Conservation (phyloP, 169 alveolate genomes). For the Plasmodium sp. region DNA sequence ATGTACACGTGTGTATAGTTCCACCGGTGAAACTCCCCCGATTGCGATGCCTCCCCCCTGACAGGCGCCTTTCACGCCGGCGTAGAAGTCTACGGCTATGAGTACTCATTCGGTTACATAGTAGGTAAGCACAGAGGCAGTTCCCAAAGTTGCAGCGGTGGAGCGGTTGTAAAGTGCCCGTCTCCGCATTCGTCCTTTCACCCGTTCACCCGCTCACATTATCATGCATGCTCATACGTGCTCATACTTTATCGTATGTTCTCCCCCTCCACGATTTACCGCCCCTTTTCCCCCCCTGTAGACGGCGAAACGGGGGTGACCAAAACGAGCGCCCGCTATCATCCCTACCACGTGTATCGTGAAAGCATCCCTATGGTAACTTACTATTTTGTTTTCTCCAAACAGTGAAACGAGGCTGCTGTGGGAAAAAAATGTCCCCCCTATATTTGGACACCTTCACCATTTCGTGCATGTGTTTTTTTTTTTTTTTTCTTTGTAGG, state of each 20-base stretch:
- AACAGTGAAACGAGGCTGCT: not conserved
- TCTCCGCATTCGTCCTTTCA: not conserved
- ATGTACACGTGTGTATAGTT: not conserved
- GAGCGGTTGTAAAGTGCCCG: not conserved
- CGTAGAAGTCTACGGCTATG: conserved; percentile 83
- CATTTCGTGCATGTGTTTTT: not conserved
- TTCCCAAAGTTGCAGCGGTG: not conserved
- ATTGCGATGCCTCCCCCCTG: not conserved
- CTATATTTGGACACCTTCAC: not conserved
- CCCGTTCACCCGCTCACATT: not conserved
- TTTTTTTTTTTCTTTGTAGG: conserved; percentile 9
- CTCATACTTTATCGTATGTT: not conserved
- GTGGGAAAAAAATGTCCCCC: not conserved
- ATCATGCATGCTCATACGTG: too few species aligned
- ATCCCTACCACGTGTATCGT: conserved; percentile 56
- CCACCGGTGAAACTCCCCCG: not conserved
- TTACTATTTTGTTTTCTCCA: not conserved
- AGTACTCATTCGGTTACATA: conserved; percentile 81
- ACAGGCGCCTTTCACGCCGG: conserved; percentile 85
- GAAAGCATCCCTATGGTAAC: conserved; percentile 57
- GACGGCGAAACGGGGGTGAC: conserved; percentile 68
- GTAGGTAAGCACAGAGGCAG: not conserved
- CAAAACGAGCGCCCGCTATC: conserved; percentile 31
- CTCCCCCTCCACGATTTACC: not conserved
- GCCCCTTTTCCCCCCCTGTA: not conserved